A percentile compares a stretch with the other conserved stretches of the same genome.
Conservation (phyloP, 2,329 filamentous ascomycete genomes). For the Iodosphaeria phyllophila region DNA sequence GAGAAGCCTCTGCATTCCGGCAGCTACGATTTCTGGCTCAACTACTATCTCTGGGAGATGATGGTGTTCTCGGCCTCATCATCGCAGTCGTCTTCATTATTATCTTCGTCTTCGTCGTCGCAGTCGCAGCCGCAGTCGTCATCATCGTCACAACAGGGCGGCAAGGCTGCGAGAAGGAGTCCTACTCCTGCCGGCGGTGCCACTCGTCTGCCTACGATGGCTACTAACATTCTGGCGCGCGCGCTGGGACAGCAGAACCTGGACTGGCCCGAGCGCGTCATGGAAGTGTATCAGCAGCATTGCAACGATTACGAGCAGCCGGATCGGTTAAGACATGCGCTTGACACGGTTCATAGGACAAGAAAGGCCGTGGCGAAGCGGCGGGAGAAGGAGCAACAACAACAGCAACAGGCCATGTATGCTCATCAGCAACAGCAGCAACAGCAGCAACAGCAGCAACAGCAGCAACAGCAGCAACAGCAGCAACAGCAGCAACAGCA, state of each 20-base stretch:
- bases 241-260: slow-evolving; percentile 44
- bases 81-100: too few species aligned
- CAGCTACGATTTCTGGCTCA: slow-evolving; percentile 85
- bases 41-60: slow-evolving; percentile 87
- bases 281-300: slow-evolving; percentile 58
- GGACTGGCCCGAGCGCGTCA: slow-evolving; percentile 59
- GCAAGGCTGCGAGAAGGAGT: too few species aligned
- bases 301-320: slow-evolving; percentile 83
- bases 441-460: slow-evolving; percentile 15
- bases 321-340: slow-evolving; percentile 51
- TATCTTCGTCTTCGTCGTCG: too few species aligned
- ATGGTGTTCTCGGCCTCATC: slow-evolving; percentile 25
- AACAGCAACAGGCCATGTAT: slow-evolving; percentile 36
- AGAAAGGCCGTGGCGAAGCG: slow-evolving; percentile 43
- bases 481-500: slow-evolving; percentile 45
- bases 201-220: slow-evolving; percentile 47
- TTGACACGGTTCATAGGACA: slow-evolving; percentile 54
- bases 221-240: slow-evolving; percentile 58
- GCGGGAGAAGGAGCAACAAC: slow-evolving; percentile 44
- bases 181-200: slow-evolving; percentile 25
- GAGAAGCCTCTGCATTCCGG: slow-evolving; percentile 46
- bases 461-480: slow-evolving; percentile 16
- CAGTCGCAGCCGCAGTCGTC: slow-evolving; percentile 1
- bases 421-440: slow-evolving; percentile 14
- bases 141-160: too few species aligned